Evolutionary conservation across 495 filamentous ascomycete genomes (phyloP).

Genomic region (Talaromyces proteolyticus): DNA sequence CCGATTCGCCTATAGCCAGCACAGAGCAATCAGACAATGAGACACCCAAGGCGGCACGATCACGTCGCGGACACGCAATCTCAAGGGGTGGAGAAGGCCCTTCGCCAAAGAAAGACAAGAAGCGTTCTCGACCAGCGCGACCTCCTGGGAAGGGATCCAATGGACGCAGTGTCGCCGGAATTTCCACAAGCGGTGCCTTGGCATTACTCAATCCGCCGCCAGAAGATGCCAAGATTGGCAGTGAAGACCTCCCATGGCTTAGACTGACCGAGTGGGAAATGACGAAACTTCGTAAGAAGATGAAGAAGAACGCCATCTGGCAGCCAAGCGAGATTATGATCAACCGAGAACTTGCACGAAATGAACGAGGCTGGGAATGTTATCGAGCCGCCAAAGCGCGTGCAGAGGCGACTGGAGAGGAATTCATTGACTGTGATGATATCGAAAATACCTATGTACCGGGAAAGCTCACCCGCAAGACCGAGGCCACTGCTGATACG

Average conservation of each 20-base stretch:
- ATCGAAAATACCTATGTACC: conserved; percentile 36
- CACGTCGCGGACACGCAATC: conserved; percentile 9
- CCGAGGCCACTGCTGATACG: conserved; percentile 42
- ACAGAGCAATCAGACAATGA: conserved; percentile 43
- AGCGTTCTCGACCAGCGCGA: conserved; percentile 36
- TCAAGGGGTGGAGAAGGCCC: neutral
- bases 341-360: conserved; percentile 69
- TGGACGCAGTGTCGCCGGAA: conserved; percentile 50
- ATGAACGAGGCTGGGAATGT: conserved; percentile 71
- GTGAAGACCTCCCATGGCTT: conserved; percentile 79
- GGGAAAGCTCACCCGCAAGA: conserved; percentile 38
- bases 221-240: conserved; percentile 65
- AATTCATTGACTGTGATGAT: conserved; percentile 54
- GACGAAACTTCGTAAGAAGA: conserved; percentile 82
- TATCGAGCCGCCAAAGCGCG: conserved; percentile 64
- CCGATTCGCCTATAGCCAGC: conserved; percentile 39
- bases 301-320: conserved; percentile 99
- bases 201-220: conserved; percentile 74
- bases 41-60: conserved; percentile 13
- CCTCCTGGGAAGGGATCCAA: conserved; percentile 43
- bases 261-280: conserved; percentile 89
- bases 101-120: conserved; percentile 37
- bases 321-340: conserved; percentile 96
- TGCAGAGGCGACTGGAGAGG: conserved; percentile 60
- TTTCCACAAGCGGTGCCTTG: conserved; percentile 79